These are phyloP conservation scores for Eucalyptus marginata DNA, from an alignment of 345 rosid genomes.

Conservation along the genomic window DNA sequence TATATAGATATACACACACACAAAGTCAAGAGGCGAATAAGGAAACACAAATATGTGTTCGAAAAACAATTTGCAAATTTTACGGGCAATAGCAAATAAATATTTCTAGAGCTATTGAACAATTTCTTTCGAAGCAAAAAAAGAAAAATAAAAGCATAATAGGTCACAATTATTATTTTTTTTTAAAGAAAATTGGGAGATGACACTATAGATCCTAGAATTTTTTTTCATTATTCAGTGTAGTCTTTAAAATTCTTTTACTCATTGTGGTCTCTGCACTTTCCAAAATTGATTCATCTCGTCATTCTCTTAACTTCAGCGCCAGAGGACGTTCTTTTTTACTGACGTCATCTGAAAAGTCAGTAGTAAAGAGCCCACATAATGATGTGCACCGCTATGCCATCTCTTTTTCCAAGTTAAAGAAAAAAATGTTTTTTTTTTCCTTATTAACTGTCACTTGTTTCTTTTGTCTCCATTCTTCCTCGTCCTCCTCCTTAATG, in stretches of 20 bases:
- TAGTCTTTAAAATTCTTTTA: background rate
- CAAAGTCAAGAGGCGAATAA: background rate
- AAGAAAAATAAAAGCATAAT: background rate
- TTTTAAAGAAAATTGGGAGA: background rate
- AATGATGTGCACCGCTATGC: background rate
- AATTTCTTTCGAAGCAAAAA: no score
- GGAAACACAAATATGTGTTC: background rate
- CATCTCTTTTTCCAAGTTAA: background rate
- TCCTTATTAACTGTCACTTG: background rate
- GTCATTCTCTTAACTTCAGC: background rate
- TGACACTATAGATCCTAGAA: background rate
- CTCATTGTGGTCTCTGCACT: background rate
- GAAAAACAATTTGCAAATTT: background rate
- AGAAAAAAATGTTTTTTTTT: background rate
- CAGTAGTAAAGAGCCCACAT: background rate
- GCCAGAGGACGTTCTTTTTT: background rate
- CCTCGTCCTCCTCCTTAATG: background rate
- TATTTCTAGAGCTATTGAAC: background rate
- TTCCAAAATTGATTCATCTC: background rate
- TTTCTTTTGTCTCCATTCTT: background rate
- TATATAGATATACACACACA: fast-evolving
- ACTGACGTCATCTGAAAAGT: background rate
- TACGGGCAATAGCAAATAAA: background rate
- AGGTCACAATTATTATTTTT: background rate
- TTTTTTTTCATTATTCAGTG: background rate